A percentile compares a stretch with the other conserved stretches of the same genome.
These are phyloP conservation scores for Drosera spatulata DNA, from an alignment of 179 eudicot genomes.

Conservation along the genomic window DNA sequence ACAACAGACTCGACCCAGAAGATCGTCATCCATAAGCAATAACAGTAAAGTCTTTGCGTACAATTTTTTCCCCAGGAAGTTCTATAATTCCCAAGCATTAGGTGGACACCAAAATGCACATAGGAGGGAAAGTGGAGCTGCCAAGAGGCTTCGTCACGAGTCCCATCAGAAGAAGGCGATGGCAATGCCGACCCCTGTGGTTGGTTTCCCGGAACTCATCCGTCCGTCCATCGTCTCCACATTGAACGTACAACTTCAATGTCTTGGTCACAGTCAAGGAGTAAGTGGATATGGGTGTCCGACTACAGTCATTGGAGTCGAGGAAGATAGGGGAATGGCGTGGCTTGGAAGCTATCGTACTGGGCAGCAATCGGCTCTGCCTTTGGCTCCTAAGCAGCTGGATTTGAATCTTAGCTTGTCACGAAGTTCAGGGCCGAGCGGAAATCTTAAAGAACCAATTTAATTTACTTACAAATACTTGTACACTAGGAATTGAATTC, in stretches of 20 bases:
- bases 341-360: constrained; percentile 11
- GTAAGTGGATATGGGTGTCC: background rate
- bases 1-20: too few relatives aligned
- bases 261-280: constrained; percentile 1
- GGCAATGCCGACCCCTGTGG: background rate
- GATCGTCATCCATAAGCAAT: too few relatives aligned
- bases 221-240: background rate
- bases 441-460: too few relatives aligned
- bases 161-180: background rate
- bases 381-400: constrained; percentile 1
- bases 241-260: constrained; percentile 7
- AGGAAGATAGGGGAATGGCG: background rate
- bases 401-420: constrained; percentile 3
- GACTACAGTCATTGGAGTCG: too few relatives aligned
- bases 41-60: constrained; percentile 4
- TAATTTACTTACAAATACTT: too few relatives aligned
- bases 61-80: constrained; percentile 10
- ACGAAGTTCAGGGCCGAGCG: background rate
- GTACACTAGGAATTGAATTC: too few relatives aligned
- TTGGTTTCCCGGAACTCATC: background rate
- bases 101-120: constrained; percentile 16
- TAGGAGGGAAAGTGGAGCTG: constrained; percentile 13
- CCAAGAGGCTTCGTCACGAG: constrained; percentile 2
- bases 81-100: constrained; percentile 10
- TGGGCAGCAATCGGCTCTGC: background rate